Evolutionary conservation across 1,139 yeast genomes (phyloP), one percentile per base, ranked within the genome.

Genomic region (Sugiyamaella japonica): DNA sequence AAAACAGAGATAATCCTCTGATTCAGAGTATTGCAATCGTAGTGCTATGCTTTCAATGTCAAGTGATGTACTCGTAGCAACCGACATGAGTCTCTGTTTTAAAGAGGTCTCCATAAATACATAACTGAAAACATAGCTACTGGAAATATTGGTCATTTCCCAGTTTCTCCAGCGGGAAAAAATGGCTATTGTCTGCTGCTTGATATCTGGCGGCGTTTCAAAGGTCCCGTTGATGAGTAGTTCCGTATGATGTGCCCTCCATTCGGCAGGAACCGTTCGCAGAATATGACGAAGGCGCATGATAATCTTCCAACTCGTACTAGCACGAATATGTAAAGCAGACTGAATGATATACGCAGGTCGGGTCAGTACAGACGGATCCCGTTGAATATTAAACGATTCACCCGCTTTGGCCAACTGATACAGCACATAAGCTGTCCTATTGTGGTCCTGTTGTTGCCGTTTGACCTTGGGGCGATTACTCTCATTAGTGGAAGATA

Each of bases 121-220:
- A 58, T 65, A 66, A 16, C 64, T 53, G 48, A 63, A 73, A 15
- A 60, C 63, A 52, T 75, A 78, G 51, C 84, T 78, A 47, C 83
- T 74, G 43, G 82, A 82, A 28, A 83, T 77, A 63, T 81, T 80
- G 7, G 78, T 71, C 56, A 81, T 82, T 62, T 91, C 98, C 98
- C 98, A 93, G 55, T 84, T 82, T 74, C 97, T 81, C 97, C 98
- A 91, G n/a, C 78, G 76, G 0, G 84, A 75, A 64, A 89, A 89
- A 0, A 84, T 76, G 2, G 76, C 73, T 44, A 80, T 70, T 1
- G 87, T 87, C 23, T 77, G 78, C 9, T 74, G 74, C 57, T 77
- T 75, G 0, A 90, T 88, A 61, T 77, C 74, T 0, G 60, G 64
- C 0, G 89, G 86, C 0, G 82, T 74, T 25, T 70, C 65, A 48